Evolutionary conservation across 331 rosid species (phyloP).

Genomic region (Pyracantha coccinea): DNA sequence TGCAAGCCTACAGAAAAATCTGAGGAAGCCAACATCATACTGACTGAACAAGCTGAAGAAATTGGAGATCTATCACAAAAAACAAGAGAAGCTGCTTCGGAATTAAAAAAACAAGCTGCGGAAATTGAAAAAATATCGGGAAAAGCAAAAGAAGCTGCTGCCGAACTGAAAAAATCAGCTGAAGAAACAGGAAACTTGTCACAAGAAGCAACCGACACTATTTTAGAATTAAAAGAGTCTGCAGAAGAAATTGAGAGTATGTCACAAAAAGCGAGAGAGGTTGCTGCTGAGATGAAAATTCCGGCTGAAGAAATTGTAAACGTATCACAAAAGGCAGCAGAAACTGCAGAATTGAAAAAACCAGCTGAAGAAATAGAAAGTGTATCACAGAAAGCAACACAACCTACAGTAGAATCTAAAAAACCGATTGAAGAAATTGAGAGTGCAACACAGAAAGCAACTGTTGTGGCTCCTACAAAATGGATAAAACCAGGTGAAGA

Average conservation of each 20-base stretch:
- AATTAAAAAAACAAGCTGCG: not conserved
- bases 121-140: not conserved
- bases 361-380: not conserved
- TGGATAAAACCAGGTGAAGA: not conserved
- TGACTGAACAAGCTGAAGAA: not conserved
- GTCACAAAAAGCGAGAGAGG: not conserved
- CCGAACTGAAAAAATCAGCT: not conserved
- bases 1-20: not conserved
- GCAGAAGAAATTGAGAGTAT: not conserved
- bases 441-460: not conserved
- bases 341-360: not conserved
- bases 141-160: not conserved
- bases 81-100: not conserved
- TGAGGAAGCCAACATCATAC: conserved; percentile 4
- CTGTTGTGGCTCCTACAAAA: not conserved
- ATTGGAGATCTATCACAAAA: not conserved
- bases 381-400: not conserved
- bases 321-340: not conserved
- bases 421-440: not conserved
- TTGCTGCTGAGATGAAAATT: not conserved
- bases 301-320: not conserved
- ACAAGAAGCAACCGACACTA: not conserved
- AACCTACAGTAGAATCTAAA: not conserved
- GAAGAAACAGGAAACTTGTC: not conserved
- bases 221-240: not conserved